These are phyloP conservation scores for Volvox africanus DNA, from an alignment of 139 green algal genomes.

Conservation along the genomic window DNA sequence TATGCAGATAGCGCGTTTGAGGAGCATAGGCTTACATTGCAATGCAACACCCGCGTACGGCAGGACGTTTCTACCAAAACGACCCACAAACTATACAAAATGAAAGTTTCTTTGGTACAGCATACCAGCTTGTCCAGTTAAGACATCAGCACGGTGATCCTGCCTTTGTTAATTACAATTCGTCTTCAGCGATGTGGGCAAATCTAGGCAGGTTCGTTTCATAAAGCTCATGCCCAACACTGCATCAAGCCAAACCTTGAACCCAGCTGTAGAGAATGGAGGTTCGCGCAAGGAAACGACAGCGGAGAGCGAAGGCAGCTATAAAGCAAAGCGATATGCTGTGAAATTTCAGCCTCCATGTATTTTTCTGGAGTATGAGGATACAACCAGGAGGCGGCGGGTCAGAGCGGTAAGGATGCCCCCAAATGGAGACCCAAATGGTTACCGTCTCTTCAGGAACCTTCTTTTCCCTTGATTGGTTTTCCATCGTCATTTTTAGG, in stretches of 20 bases:
- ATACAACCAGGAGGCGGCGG: conserved; percentile 20
- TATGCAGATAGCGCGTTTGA: too few species aligned
- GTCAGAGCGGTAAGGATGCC: conserved; percentile 47
- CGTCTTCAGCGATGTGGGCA: not conserved
- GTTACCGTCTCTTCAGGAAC: conserved; percentile 4
- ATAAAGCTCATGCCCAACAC: conserved; percentile 23
- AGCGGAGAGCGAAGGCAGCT: not conserved
- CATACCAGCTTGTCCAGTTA: too few species aligned
- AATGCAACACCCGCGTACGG: too few species aligned
- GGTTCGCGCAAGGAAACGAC: not conserved
- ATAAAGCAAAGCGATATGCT: conserved; percentile 46
- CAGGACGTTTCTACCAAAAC: too few species aligned
- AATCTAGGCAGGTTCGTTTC: not conserved
- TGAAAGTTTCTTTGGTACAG: too few species aligned
- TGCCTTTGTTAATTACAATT: too few species aligned
- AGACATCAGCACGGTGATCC: too few species aligned
- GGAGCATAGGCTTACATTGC: too few species aligned
- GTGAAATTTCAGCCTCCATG: conserved; percentile 54
- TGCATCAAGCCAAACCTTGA: not conserved
- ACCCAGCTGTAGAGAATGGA: not conserved
- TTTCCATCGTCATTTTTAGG: conserved; percentile 7
- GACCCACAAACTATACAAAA: too few species aligned
- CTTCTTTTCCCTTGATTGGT: not conserved
- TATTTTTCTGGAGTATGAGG: conserved; percentile 62
- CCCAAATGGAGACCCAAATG: not conserved